These are phyloP conservation scores for Aureobasidium sp. DNA, from an alignment of 2,329 filamentous ascomycete genomes.

Conservation along the genomic window DNA sequence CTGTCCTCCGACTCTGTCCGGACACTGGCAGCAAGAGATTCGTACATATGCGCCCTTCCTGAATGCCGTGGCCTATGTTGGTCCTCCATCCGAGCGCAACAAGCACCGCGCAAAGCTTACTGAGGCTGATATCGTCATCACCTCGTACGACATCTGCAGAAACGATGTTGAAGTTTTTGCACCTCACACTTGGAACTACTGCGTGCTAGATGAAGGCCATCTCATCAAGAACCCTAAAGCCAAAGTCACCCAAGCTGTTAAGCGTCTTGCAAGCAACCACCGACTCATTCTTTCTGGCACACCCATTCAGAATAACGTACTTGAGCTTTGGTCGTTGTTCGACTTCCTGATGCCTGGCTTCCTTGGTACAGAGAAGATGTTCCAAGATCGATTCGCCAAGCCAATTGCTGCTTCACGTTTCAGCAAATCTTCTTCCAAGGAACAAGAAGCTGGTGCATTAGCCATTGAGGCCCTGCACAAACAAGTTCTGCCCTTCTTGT, in stretches of 20 bases:
- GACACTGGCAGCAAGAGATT: constrained; percentile 98
- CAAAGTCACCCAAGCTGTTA: constrained; percentile 90
- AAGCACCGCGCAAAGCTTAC: constrained; percentile 61
- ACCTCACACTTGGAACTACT: constrained; percentile 90
- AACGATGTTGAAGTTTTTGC: constrained; percentile 85
- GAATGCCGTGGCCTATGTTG: constrained; percentile 81
- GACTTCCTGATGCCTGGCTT: constrained; percentile 99
- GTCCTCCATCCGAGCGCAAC: constrained; percentile 71
- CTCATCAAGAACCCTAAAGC: constrained; percentile 98
- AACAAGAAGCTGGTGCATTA: constrained; percentile 91
- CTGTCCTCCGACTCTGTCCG: constrained; percentile 90
- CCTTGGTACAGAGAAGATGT: constrained; percentile 92
- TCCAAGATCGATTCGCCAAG: constrained; percentile 88
- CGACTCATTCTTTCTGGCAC: constrained; percentile 93
- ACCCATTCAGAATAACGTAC: constrained; percentile 94
- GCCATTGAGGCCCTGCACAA: constrained; percentile 98
- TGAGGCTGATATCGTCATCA: constrained; percentile 86
- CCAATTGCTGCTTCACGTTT: constrained; percentile 91
- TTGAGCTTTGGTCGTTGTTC: constrained; percentile 96
- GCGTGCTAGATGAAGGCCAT: constrained; percentile 94
- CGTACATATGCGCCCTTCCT: constrained; percentile 93
- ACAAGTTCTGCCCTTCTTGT: constrained; percentile 90
- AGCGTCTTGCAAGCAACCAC: constrained; percentile 83
- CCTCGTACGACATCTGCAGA: constrained; percentile 94
- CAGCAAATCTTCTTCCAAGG: constrained; percentile 94